Evolutionary conservation across 2,329 filamentous ascomycete genomes (phyloP).

Genomic region (Colletotrichum cordylinicola): DNA sequence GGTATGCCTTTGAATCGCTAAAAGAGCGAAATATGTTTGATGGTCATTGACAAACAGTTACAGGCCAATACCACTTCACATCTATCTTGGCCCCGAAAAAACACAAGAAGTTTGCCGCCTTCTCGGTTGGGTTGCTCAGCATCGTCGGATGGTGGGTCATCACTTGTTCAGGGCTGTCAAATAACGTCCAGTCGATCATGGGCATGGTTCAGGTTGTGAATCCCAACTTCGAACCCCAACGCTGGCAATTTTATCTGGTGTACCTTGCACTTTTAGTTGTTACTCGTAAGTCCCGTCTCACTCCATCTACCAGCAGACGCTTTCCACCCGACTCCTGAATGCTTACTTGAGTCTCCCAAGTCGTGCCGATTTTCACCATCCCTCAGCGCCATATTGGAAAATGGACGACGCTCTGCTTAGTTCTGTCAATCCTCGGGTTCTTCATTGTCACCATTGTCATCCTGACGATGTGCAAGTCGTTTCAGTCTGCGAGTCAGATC

Average conservation of each 20-base stretch:
- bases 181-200: conserved; percentile 22
- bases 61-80: conserved; percentile 26
- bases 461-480: conserved; percentile 12
- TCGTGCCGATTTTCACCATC: conserved; percentile 25
- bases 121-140: conserved; percentile 16
- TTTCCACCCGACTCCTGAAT: neutral
- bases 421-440: conserved; percentile 17
- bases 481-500: conserved; percentile 12
- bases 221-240: conserved; percentile 11
- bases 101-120: conserved; percentile 19
- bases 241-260: conserved; percentile 24
- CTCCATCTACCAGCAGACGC: neutral
- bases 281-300: conserved; percentile 7
- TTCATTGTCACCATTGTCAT: conserved; percentile 3
- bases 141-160: conserved; percentile 25
- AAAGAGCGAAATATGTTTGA: neutral
- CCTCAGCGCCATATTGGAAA: conserved; percentile 23
- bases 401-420: conserved; percentile 13
- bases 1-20: neutral
- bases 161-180: conserved; percentile 26
- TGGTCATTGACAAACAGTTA: neutral
- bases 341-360: neutral
- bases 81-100: conserved; percentile 23
- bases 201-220: conserved; percentile 21
- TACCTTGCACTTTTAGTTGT: conserved; percentile 21